Conservation (phyloP, 1,284 basidiomycete species). For the Paramarasmius palmivorus region DNA sequence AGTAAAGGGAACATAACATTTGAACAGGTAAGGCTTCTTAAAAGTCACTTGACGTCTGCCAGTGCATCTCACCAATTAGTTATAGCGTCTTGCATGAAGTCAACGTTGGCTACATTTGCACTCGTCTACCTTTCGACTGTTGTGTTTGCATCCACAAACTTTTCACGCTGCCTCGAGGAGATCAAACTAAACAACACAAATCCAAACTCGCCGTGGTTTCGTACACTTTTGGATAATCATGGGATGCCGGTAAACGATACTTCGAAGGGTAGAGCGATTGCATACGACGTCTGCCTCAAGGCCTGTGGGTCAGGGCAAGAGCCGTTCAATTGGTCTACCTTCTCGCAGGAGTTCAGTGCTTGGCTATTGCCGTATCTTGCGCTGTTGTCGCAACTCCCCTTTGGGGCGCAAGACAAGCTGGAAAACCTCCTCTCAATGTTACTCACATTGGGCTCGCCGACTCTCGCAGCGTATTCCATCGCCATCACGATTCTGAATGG, state of each 20-base stretch:
- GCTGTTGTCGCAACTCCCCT: conserved; percentile 43
- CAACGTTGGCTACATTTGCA: too few species aligned
- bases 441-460: conserved; percentile 33
- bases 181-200: conserved; percentile 17
- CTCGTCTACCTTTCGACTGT: too few species aligned
- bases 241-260: conserved; percentile 22
- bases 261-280: conserved; percentile 22
- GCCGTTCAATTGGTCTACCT: conserved; percentile 35
- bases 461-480: conserved; percentile 31
- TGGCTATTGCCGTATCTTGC: conserved; percentile 49
- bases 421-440: conserved; percentile 31
- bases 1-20: too few species aligned
- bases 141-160: conserved; percentile 12
- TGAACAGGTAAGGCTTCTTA: too few species aligned
- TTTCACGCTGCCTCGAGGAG: conserved; percentile 22
- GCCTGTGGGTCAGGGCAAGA: conserved; percentile 31
- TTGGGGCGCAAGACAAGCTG: conserved; percentile 18
- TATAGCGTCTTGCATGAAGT: too few species aligned
- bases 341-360: conserved; percentile 39
- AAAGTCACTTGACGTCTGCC: too few species aligned
- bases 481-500: conserved; percentile 30
- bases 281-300: conserved; percentile 28
- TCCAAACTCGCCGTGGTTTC: conserved; percentile 16
- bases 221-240: conserved; percentile 19
- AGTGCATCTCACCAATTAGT: too few species aligned